Evolutionary conservation across 805 yeast species (phyloP).

Genomic region (Tanozyma kutaoensis): DNA sequence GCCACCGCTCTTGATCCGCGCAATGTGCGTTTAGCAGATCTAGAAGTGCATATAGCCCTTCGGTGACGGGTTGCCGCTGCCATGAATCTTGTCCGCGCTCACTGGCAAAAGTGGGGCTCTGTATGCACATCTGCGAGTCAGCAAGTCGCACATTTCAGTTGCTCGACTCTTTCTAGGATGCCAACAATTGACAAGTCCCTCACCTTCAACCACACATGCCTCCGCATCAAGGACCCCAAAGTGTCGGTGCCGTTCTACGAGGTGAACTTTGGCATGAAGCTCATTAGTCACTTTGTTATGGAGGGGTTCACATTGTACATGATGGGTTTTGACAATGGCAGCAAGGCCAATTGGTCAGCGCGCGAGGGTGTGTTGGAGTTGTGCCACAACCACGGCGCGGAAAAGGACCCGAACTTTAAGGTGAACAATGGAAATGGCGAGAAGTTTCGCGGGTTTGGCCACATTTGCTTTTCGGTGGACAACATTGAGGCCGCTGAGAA

Average conservation of each 20-base stretch:
- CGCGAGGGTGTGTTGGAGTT: slow-evolving; percentile 70
- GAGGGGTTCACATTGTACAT: slow-evolving; percentile 55
- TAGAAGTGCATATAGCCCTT: no score
- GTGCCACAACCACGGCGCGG: slow-evolving; percentile 69
- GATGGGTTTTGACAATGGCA: slow-evolving; percentile 40
- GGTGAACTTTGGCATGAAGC: slow-evolving; percentile 60
- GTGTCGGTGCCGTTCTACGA: slow-evolving; percentile 61
- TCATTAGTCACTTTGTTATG: slow-evolving; percentile 37
- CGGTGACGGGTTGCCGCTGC: no score
- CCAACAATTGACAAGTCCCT: slow-evolving; percentile 21
- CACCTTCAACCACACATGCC: slow-evolving; percentile 53
- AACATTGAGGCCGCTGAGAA: slow-evolving; percentile 54
- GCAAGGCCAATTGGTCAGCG: slow-evolving; percentile 28
- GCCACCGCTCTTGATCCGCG: no score
- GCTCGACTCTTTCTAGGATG: slow-evolving; percentile 9
- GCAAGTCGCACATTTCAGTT: no score
- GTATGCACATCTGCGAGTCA: no score
- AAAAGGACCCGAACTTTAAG: slow-evolving; percentile 38
- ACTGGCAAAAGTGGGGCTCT: no score
- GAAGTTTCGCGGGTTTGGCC: slow-evolving; percentile 88
- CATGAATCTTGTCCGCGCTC: no score
- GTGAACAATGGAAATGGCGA: slow-evolving; percentile 75
- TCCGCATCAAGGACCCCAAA: slow-evolving; percentile 75
- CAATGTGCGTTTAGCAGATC: no score
- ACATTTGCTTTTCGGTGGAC: slow-evolving; percentile 78